Evolutionary conservation across 352 stramenopile species (phyloP), one percentile per base, ranked within the genome.

Genomic region (Aphanomyces astaci): DNA sequence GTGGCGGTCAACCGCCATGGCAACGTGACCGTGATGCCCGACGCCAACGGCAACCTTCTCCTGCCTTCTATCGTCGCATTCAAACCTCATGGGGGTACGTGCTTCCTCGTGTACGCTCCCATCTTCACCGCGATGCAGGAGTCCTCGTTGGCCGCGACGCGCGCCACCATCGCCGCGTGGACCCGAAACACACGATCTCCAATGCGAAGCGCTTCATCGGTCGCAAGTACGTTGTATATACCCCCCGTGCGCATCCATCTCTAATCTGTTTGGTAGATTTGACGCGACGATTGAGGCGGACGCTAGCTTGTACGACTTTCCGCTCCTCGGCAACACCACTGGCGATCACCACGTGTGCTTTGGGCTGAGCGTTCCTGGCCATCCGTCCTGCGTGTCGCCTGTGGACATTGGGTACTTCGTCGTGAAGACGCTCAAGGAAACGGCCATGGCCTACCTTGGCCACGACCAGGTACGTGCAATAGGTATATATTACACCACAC

Each of bases 121-220:
- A 15, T 54, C 40, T 65, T 19, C 31, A 17, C 45, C 2, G 9
- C 40, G 32, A 56, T 17, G 39, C 31, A 87, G 78, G 72, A 28
- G 32, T 77, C 19, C 64, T 87, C 10, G 76, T 90, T 2, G 82
- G 82, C 10, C 77, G 78, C 22, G 53, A 72, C 10, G 82, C 82
- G 22, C 73, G 76, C 40, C 75, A 72, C 9, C 66, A 89, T 30
- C 74, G 77, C 31, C 86, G 75, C 0, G 75, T 62, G 5, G 80
- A 90, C 73, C 82, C 82, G 1, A 60, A 63, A 17, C 80, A 89
- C 63, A 88, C 82, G 19, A 81, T 90, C 48, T 89, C 87, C 66
- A 90, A 90, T 52, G 80, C 82, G 71, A 90, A 90, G 67, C 75
- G 82, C 31, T 90, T 89, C 70, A 88, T 90, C 63, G 82, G 82